A percentile compares a stretch with the other conserved stretches of the same genome.
Conservation (phyloP, 441 rosid species). For the Capsella rubella region DNA sequence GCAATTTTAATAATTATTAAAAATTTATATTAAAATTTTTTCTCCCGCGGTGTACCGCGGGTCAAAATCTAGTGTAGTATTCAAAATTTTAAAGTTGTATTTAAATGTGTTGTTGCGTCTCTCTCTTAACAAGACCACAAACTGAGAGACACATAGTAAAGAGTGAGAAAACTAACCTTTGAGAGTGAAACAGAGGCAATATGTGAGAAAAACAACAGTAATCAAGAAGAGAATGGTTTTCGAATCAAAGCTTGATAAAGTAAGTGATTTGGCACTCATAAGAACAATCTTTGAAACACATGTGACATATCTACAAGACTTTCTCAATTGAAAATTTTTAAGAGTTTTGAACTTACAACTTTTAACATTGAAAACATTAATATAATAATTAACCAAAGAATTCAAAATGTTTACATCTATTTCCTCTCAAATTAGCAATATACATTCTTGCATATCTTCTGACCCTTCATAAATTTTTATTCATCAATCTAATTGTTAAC, state of each 20-base stretch:
- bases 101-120: too few relatives aligned
- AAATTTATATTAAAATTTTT: too few relatives aligned
- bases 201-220: too few relatives aligned
- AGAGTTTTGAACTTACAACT: background rate
- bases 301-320: background rate
- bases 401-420: constrained; percentile 8
- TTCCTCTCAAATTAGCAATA: constrained; percentile 2
- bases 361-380: background rate
- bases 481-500: constrained; percentile 20
- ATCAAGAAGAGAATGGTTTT: background rate
- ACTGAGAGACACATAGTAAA: too few relatives aligned
- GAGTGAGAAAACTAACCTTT: too few relatives aligned
- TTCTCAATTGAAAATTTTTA: background rate
- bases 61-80: too few relatives aligned
- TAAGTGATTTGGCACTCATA: background rate
- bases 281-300: background rate
- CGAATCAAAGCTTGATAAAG: background rate
- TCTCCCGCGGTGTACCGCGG: too few relatives aligned
- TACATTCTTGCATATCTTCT: background rate
- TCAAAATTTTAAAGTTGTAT: too few relatives aligned
- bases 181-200: too few relatives aligned
- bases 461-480: background rate
- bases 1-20: too few relatives aligned
- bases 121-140: too few relatives aligned
- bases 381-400: background rate